Base-by-base conservation (phyloP, 2,329 filamentous ascomycete genomes). In the Annulohypoxylon truncatum region DNA sequence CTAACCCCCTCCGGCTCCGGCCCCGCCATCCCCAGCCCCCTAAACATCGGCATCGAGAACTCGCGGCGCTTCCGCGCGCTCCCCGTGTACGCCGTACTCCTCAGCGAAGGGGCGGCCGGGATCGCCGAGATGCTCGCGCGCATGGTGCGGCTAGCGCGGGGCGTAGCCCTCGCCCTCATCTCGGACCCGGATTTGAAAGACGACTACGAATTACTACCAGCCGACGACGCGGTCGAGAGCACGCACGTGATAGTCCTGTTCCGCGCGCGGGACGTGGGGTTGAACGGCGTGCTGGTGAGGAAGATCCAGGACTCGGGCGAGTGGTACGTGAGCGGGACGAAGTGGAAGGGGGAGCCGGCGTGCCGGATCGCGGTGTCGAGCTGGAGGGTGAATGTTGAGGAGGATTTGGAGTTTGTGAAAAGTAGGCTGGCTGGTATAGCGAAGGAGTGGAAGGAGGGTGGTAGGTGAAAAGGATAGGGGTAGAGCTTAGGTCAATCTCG, bases 21-120 rank as follows among this genome's bases (percentile, higher is more conserved):
- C 2, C 76, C 63, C 66, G 74, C 51, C 73, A 90, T 96, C 67
- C 88, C 90, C n/a, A 94, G 92, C 2, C 94, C 94, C 0, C 82
- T 97, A 13, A 95, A 97, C 78, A 88, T 96, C 61, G 93, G 94
- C 18, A 83, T 97, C 18, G 94, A 97, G 73, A 97, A 97, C 79
- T 97, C 94, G 1, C 89, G 94, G 38, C 90, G 94, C 4, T 97
- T 97, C 82, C 88, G 95, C 56, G 94, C 94, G 0, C 82, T 97
- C n/a, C 94, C 95, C 0, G 91, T 93, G 7, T 97, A 97, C 75
- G 90, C 93, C 9, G 91, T 90, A 0, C 84, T 97, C 2, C 77
- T 90, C 18, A 90, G 91, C 48, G 91, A 96, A 72, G 95, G 95
- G 0, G 83, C 83, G 1, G 76, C 83, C 0, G 94, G 93, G 0